Conservation (phyloP, 169 alveolate genomes). For the Plasmodium malariae region DNA sequence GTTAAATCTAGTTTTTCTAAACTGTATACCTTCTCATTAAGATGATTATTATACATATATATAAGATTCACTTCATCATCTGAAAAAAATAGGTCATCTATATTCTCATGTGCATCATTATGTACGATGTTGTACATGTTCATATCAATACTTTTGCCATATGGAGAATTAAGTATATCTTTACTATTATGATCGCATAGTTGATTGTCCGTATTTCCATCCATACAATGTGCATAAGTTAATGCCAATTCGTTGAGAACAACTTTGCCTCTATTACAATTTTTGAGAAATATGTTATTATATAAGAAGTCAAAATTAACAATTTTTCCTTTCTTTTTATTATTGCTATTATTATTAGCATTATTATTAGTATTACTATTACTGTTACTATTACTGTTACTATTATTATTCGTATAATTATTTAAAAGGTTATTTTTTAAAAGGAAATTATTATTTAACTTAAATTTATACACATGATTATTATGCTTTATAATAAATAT, state of each 20-base stretch:
- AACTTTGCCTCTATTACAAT: background rate
- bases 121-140: too few species aligned
- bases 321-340: constrained; percentile 24
- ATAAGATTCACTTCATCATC: constrained; percentile 74
- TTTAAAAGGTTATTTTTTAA: background rate
- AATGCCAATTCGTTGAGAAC: background rate
- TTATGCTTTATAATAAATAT: constrained; percentile 36
- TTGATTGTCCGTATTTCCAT: too few species aligned
- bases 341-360: too few species aligned
- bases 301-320: constrained; percentile 11
- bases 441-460: constrained; percentile 30
- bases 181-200: too few species aligned
- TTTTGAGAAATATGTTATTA: constrained; percentile 8
- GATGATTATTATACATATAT: constrained; percentile 41
- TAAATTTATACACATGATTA: constrained; percentile 46
- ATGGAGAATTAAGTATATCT: too few species aligned
- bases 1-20: constrained; percentile 29
- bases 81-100: constrained; percentile 51
- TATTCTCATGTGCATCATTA: constrained; percentile 5
- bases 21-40: constrained; percentile 39
- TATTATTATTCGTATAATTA: too few species aligned
- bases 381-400: too few species aligned
- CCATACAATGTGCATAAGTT: too few species aligned
- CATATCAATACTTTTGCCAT: too few species aligned
- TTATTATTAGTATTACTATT: too few species aligned